Base-by-base conservation (phyloP, 2,329 filamentous ascomycete genomes). In the Claviceps fusiformis region DNA sequence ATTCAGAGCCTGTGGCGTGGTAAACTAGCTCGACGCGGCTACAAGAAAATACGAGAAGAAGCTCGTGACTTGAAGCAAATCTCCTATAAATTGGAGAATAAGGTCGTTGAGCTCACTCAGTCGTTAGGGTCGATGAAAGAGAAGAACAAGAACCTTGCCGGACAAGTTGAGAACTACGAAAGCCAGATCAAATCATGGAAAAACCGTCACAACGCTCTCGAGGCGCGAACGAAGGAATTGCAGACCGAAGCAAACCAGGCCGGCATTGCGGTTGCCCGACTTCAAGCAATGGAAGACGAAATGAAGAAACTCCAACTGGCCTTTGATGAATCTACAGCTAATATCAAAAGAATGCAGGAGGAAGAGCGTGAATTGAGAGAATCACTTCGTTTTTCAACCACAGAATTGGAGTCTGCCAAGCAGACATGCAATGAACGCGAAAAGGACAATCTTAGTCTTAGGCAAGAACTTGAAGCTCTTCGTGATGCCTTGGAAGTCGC, bases 61-160 rank as follows among this genome's bases (percentile, higher is more conserved):
- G 93, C 93, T 61, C 87, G 93, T 67, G 95, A 98, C 75, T 81
- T 98, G 69, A 97, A 97, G 78, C 92, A 97, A 72, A 98, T 98
- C 63, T 97, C 93, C 2, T 98, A 98, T 78, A 97, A 95, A 77
- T 77, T 98, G 64, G 93, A 98, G 71, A 97, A 98, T 80, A 98
- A 98, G 82, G 93, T 98, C 59, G 89, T 98, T 59, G 93, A 98
- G 74, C 80, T 98, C 65, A 98, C 93, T 1, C 93, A 98, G 70
- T 89, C 86, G 52, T 73, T 98, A 63, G 91, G 93, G 61, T 85
- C 89, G 10, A 86, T 95, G 79, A 95, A 95, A 75, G 82, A 85
- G 59, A 89, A 95, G 73, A 98, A 98, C 80, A 96, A 95, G 77
- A 81, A 81, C 56, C 79, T 98, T 58, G 78, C 87, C 62, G 85